phyloP scores from a whole-genome alignment of 495 filamentous ascomycete species.

The Cercophora newfieldiana region DNA sequence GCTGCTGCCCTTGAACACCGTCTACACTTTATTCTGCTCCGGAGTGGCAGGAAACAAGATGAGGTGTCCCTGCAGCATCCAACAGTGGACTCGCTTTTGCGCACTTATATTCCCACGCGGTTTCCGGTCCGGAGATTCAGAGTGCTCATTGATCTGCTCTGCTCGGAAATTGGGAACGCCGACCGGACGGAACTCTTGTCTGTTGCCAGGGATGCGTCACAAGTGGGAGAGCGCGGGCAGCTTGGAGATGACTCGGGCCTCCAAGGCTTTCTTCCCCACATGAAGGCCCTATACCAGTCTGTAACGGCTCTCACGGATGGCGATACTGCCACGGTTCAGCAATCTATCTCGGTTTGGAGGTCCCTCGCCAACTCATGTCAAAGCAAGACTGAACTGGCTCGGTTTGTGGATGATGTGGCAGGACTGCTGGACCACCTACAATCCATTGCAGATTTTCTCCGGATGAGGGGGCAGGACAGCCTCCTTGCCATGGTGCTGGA shows the following conservation, averaged over 20 bases:
- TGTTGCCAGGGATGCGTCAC: constrained; percentile 42
- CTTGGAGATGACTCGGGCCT: constrained; percentile 58
- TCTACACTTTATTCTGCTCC: constrained; percentile 42
- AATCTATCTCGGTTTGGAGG: constrained; percentile 53
- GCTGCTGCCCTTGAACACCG: constrained; percentile 52
- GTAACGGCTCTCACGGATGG: constrained; percentile 57
- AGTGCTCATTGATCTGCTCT: constrained; percentile 40
- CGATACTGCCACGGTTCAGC: constrained; percentile 48
- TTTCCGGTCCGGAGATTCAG: constrained; percentile 48
- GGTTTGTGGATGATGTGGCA: constrained; percentile 60
- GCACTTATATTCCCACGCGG: constrained; percentile 43
- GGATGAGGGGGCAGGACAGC: constrained; percentile 63
- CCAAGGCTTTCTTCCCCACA: constrained; percentile 52
- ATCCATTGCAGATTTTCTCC: constrained; percentile 72
- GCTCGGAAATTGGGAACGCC: constrained; percentile 36
- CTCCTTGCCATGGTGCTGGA: constrained; percentile 49
- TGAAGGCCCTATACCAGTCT: constrained; percentile 57
- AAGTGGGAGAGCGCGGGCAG: constrained; percentile 30
- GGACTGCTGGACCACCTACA: constrained; percentile 63
- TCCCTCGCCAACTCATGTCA: constrained; percentile 48
- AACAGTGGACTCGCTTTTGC: constrained; percentile 39
- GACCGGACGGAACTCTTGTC: constrained; percentile 33
- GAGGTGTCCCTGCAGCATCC: constrained; percentile 38
- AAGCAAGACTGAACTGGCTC: constrained; percentile 52
- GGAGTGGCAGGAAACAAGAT: constrained; percentile 27